Conservation (phyloP, 805 yeast genomes). For the Suhomyces prunicola region DNA sequence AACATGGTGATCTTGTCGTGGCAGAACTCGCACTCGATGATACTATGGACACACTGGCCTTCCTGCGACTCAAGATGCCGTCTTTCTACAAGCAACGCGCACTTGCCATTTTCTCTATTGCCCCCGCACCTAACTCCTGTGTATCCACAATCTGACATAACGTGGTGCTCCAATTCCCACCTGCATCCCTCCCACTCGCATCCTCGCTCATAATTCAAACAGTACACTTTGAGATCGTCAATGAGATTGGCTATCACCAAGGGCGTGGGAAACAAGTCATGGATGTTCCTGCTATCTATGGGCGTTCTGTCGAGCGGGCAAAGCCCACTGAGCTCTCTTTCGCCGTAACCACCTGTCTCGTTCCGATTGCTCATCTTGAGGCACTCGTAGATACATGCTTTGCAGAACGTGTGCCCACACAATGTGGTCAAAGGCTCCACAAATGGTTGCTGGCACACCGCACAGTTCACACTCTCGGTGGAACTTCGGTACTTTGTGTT, state of each 20-base stretch:
- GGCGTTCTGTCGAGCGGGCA: slow-evolving; percentile 65
- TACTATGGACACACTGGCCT: slow-evolving; percentile 38
- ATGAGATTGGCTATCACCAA: slow-evolving; percentile 55
- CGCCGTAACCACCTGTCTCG: slow-evolving; percentile 2
- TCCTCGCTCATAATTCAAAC: slow-evolving; percentile 52
- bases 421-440: slow-evolving; percentile 57
- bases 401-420: slow-evolving; percentile 16
- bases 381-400: slow-evolving; percentile 14
- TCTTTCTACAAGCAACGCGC: slow-evolving; percentile 20
- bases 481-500: slow-evolving; percentile 27
- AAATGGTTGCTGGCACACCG: slow-evolving; percentile 67
- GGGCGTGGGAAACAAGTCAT: slow-evolving; percentile 51
- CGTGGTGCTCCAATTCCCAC: slow-evolving; percentile 56
- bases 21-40: slow-evolving; percentile 38
- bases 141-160: slow-evolving; percentile 31
- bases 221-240: slow-evolving; percentile 56
- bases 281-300: slow-evolving; percentile 29
- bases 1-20: slow-evolving; percentile 22
- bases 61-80: slow-evolving; percentile 12
- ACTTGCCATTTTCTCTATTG: slow-evolving; percentile 11
- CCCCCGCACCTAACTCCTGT: slow-evolving; percentile 37
- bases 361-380: slow-evolving; percentile 29
- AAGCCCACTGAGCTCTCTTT: slow-evolving; percentile 15
- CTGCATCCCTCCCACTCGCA: slow-evolving; percentile 57
- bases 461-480: slow-evolving; percentile 43